Percentiles rank a stretch among this genome's conserved stretches.
Conservation (phyloP, 306 rosid genomes). For the Dryas drummondii region DNA sequence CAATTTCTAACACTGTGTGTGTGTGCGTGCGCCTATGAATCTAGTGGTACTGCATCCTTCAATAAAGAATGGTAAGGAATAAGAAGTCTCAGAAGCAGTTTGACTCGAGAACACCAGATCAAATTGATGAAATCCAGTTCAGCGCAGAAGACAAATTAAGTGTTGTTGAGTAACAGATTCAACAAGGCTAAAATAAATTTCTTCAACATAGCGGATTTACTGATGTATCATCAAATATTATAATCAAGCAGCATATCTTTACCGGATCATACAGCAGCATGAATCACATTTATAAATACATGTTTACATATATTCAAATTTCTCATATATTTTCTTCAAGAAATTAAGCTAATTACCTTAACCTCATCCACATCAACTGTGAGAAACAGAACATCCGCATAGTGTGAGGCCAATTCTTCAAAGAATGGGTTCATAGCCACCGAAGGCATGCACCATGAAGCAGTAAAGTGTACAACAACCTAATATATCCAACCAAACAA, state of each 20-base stretch:
- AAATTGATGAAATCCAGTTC: too few species aligned
- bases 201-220: not conserved
- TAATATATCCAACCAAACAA: conserved; percentile 33
- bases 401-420: conserved; percentile 65
- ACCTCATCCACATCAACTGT: conserved; percentile 89
- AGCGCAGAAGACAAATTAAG: not conserved
- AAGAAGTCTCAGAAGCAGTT: too few species aligned
- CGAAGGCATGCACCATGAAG: conserved; percentile 97
- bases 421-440: conserved; percentile 78
- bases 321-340: not conserved
- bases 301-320: not conserved
- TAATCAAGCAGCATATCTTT: too few species aligned
- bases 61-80: not conserved
- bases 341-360: conserved; percentile 50
- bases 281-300: not conserved
- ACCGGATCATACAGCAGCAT: too few species aligned
- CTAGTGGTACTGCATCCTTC: too few species aligned
- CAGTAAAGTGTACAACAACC: conserved; percentile 85
- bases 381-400: conserved; percentile 71
- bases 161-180: not conserved
- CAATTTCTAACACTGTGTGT: too few species aligned
- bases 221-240: not conserved
- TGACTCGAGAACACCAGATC: too few species aligned
- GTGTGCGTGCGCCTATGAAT: too few species aligned
- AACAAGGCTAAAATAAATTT: not conserved